Percentiles rank a stretch among this genome's conserved stretches.
These are phyloP conservation scores for Ophiostoma fasciatum DNA, from an alignment of 2,329 filamentous ascomycete species.

Conservation along the genomic window DNA sequence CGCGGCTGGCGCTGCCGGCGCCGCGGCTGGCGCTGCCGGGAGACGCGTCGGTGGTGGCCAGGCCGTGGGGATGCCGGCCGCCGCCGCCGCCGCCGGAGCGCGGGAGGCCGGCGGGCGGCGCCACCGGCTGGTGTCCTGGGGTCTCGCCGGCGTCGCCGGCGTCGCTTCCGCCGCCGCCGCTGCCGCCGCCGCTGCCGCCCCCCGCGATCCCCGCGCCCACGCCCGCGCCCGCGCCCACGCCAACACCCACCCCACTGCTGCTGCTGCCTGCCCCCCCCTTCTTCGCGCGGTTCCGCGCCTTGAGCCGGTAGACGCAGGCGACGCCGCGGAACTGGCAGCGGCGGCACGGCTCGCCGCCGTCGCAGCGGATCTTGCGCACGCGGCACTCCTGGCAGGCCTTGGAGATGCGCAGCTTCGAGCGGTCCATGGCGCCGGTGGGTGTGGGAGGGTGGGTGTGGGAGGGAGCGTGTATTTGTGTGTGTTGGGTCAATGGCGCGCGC, in stretches of 20 bases:
- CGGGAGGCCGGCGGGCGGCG: too few relatives aligned
- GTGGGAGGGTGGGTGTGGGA: too few relatives aligned
- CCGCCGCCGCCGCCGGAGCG: neutral
- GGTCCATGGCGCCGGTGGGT: slow-evolving; percentile 4
- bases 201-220: slow-evolving; percentile 1
- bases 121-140: neutral
- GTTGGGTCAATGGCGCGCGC: too few relatives aligned
- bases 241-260: too few relatives aligned
- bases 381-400: slow-evolving; percentile 12
- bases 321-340: slow-evolving; percentile 9
- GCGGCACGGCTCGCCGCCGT: slow-evolving; percentile 10
- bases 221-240: too few relatives aligned
- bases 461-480: too few relatives aligned
- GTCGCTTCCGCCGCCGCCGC: neutral
- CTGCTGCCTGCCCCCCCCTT: too few relatives aligned
- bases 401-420: slow-evolving; percentile 9
- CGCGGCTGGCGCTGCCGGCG: neutral
- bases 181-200: neutral
- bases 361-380: slow-evolving; percentile 11
- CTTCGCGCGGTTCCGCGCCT: slow-evolving; percentile 10
- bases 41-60: neutral
- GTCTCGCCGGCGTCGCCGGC: neutral
- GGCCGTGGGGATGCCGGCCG: neutral
- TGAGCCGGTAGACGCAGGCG: slow-evolving; percentile 10
- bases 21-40: neutral